These are phyloP conservation scores for Diaporthe australafricana DNA, from an alignment of 2,329 filamentous ascomycete species.

Conservation along the genomic window DNA sequence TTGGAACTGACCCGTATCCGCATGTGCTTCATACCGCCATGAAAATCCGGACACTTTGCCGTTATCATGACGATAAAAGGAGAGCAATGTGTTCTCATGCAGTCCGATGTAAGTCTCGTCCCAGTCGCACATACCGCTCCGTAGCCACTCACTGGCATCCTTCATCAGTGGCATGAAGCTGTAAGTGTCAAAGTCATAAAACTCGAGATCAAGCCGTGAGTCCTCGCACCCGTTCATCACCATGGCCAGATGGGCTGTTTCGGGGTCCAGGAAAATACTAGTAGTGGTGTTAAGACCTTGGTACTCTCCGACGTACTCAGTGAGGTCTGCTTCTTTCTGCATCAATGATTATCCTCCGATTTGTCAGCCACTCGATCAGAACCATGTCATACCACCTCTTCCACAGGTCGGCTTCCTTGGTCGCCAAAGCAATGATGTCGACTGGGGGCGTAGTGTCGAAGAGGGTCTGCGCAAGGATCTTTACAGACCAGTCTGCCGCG, in stretches of 20 bases:
- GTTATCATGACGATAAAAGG: neutral
- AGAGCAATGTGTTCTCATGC: too few species aligned
- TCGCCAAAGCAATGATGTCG: neutral
- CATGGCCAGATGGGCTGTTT: neutral
- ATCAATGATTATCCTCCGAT: neutral
- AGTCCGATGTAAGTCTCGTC: neutral
- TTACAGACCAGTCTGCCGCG: neutral
- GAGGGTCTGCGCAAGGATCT: neutral
- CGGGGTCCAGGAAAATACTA: neutral
- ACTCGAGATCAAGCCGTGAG: neutral
- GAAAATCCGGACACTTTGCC: neutral
- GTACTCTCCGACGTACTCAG: neutral
- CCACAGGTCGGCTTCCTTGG: neutral
- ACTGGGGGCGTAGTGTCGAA: neutral
- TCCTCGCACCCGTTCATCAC: neutral
- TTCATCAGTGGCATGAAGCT: neutral
- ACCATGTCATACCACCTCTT: neutral
- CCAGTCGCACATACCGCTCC: neutral
- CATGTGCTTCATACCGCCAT: neutral
- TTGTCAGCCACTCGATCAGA: neutral
- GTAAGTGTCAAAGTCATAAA: neutral
- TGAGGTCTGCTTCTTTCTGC: neutral
- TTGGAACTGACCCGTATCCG: too few species aligned
- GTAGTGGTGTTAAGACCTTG: neutral
- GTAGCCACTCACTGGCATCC: neutral